Base-by-base conservation (phyloP, 345 rosid genomes). In the Brassica juncea region DNA sequence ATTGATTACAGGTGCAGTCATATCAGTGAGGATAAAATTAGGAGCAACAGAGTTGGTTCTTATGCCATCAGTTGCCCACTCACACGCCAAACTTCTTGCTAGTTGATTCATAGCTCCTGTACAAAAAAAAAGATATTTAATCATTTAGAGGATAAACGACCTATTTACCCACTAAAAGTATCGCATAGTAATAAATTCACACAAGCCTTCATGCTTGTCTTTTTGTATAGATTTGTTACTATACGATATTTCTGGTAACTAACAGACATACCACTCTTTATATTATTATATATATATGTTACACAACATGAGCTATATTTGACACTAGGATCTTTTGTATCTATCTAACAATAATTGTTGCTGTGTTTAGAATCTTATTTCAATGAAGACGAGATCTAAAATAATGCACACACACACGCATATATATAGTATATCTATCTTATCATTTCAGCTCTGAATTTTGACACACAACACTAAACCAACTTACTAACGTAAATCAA, bases 51-150 rank as follows among this genome's bases (percentile, higher is more conserved):
- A 54, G 25, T 91, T 89, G 23, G 77, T 69, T 76, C 93, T 83
- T 80, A 90, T 86, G 35, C 80, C 85, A 73, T 88, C 89, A 12
- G 66, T 86, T 8, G 91, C 91, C 92, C 97, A 89, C 66, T 90
- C 94, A 47, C 93, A 90, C 21, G 93, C 90, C 78, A 88, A 80
- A 60, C 81, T 82, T 75, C 52, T 88, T 1, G 89, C 76, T 30
- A 89, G 81, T 60, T 86, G 92, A 59, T 79, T 85, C 61, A 87
- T 32, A 8, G 93, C 93, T 61, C 87, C 75, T 76, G 68, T 8
- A 14, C 5, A 27, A 19, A 19, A 19, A 19, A 19, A 19, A 19
- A 19, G 19, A 19, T 19, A 19, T 19, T 19, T 19, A 19, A 19
- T 19, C 21, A 19, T 19, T 19, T 19, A 19, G 21, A 19, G 21